Evolutionary conservation across 169 alveolate genomes (phyloP), one percentile per base, ranked within the genome.

Genomic region (Eimeria falciformis): DNA sequence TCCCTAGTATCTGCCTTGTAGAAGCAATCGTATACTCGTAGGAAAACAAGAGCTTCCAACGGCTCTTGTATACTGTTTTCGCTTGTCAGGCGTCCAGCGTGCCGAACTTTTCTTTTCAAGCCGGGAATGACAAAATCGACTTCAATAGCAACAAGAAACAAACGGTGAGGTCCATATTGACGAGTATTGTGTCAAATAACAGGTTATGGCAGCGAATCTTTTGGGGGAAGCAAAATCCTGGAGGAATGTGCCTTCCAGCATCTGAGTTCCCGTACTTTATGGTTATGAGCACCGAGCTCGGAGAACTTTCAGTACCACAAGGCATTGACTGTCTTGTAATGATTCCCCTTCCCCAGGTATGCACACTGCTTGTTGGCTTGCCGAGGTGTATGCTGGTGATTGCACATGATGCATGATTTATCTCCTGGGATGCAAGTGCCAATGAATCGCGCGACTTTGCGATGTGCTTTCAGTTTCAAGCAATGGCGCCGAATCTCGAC

Each of bases 151-250:
- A 18, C 75, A 53, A 73, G 29, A 47, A 47, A 21, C 73, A 79
- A 43, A 18, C 29, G 53, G 53, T 79, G 21, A 46, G 89, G 50
- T 56, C 33, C 21, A 53, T 79, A 69, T 29, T 79, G n/a, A 69
- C 75, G 68, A 55, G 29, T 29, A n/a, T 11, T 18, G 89, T 79
- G 17, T 33, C 89, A 9, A 2, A 29, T 33, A 79, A n/a, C 29
- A 46, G 21, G n/a, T 5, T 23, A 18, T 79, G 89, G 89, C 17
- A 55, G 55, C 75, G 89, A 40, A 53, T 53, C 37, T 79, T 79
- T n/a, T 79, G 89, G 89, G 89, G 89, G 37, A 53, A 37, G 23
- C 75, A 79, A 43, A 79, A 69, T 25, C 58, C 89, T 25, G 40
- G 25, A 5, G 89, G 89, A 7, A 0, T 1, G 17, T 79, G 89